These are phyloP conservation scores for Starmera caribaea DNA, from an alignment of 805 yeast species.

Conservation along the genomic window DNA sequence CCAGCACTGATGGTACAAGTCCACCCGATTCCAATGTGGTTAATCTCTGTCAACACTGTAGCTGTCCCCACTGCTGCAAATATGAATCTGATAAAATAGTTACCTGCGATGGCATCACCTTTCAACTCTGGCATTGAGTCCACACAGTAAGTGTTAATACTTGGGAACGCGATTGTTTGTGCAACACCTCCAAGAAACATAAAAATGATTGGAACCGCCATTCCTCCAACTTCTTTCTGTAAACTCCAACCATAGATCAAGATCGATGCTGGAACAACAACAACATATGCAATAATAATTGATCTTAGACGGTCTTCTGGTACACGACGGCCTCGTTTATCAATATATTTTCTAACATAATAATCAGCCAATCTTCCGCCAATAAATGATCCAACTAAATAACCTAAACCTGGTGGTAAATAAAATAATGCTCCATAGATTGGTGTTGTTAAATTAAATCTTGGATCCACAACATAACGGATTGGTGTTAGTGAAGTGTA, in stretches of 20 bases:
- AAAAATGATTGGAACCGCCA: conserved; percentile 41
- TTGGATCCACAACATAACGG: conserved; percentile 43
- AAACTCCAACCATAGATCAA: conserved; percentile 47
- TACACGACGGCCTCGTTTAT: conserved; percentile 28
- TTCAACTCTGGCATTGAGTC: conserved; percentile 45
- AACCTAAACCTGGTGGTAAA: conserved; percentile 49
- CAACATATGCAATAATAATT: conserved; percentile 28
- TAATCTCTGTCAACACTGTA: conserved; percentile 34
- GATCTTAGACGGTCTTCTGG: conserved; percentile 45
- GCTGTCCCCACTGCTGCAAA: conserved; percentile 45
- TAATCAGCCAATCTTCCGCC: conserved; percentile 48
- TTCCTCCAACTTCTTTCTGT: conserved; percentile 40
- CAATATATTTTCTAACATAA: conserved; percentile 33
- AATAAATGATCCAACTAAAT: conserved; percentile 35
- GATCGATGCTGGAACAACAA: conserved; percentile 34
- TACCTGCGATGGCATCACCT: conserved; percentile 48
- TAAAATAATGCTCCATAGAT: conserved; percentile 43
- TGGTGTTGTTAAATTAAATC: conserved; percentile 39
- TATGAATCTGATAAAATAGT: conserved; percentile 39
- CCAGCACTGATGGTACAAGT: conserved; percentile 39
- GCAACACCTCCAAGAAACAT: conserved; percentile 40
- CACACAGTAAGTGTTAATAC: conserved; percentile 47
- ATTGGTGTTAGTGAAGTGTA: conserved; percentile 45
- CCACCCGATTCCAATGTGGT: conserved; percentile 49
- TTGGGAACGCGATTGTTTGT: conserved; percentile 43